Evolutionary conservation across 2,329 filamentous ascomycete species (phyloP), one percentile per base, ranked within the genome.

Genomic region (Endoconidiophora polonica): DNA sequence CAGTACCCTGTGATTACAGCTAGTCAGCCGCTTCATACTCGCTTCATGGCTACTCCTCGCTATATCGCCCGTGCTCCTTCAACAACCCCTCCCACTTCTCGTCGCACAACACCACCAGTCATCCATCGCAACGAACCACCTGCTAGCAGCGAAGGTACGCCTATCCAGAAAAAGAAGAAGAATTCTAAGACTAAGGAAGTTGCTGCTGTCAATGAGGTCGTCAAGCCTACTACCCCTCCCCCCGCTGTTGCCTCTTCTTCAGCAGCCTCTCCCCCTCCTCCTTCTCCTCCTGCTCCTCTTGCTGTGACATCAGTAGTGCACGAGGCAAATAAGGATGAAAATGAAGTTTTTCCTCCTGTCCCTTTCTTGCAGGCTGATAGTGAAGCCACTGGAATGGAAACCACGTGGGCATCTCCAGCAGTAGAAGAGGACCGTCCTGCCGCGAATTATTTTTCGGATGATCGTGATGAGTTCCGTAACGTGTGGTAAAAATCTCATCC

Each of bases 1-100:
- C 46, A 91, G 85, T 96, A 96, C 63, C 90, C 88, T 22, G 90
- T 96, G 24, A 88, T 96, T 56, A 90, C 88, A 33, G 88, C 73
- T 41, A 75, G 70, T 61, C 76, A 86, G 55, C 83, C 86, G 14
- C 72, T 81, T 26, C 73, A 78, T 50, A 81, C 88, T 53, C 73
- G 81, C 55, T 83, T 80, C 54, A 58, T 48, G 50, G 50, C 50
- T 22, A 52, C 46, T 26, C 41, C 50, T n/a, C 50, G 46, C 5
- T 50, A 49, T n/a, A 44, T 52, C 23, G 39, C 48, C 5, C 44
- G 26, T 29, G 24, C 47, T 16, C 23, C n/a, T 22, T 45, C 22
- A 36, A 29, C 38, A n/a, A 40, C 47, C 22, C 26, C 47, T 29
- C 18, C 48, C 16, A 14, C 22, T 14, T 44, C 43, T 12, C 41